phyloP scores from a whole-genome alignment of 768 basidiomycete species.

The Auricularia heimuer region DNA sequence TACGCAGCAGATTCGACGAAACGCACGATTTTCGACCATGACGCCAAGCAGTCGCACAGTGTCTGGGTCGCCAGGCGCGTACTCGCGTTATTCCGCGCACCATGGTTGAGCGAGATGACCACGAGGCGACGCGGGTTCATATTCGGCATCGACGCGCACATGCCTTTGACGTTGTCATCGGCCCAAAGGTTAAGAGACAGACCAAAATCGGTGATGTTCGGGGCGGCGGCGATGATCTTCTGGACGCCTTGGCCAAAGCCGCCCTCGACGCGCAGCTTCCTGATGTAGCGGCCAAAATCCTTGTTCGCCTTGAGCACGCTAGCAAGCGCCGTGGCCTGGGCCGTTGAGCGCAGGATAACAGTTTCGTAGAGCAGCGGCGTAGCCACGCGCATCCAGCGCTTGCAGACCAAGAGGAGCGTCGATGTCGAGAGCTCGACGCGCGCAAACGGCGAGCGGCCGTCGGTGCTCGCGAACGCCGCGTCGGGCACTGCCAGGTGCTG shows the following conservation, averaged over 20 bases:
- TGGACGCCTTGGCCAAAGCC: background rate
- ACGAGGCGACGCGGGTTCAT: background rate
- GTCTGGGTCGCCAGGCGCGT: background rate
- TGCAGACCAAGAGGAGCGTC: background rate
- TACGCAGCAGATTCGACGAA: background rate
- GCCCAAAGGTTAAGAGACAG: background rate
- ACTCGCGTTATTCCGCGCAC: background rate
- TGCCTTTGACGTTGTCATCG: background rate
- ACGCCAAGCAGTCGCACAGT: background rate
- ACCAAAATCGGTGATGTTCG: background rate
- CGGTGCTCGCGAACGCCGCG: background rate
- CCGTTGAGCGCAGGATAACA: conserved; percentile 1
- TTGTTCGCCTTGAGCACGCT: background rate
- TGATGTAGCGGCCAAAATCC: background rate
- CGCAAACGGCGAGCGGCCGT: background rate
- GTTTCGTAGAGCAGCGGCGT: conserved; percentile 1
- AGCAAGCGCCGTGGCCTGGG: background rate
- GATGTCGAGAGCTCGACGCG: background rate
- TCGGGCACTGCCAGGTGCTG: background rate
- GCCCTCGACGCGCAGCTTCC: background rate
- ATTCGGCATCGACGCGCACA: background rate
- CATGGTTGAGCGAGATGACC: background rate
- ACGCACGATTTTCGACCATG: background rate
- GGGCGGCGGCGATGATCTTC: background rate
- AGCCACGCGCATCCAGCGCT: conserved; percentile 2